Evolutionary conservation across 1,139 yeast genomes (phyloP).

Genomic region (Entelexis sorbosivorans): DNA sequence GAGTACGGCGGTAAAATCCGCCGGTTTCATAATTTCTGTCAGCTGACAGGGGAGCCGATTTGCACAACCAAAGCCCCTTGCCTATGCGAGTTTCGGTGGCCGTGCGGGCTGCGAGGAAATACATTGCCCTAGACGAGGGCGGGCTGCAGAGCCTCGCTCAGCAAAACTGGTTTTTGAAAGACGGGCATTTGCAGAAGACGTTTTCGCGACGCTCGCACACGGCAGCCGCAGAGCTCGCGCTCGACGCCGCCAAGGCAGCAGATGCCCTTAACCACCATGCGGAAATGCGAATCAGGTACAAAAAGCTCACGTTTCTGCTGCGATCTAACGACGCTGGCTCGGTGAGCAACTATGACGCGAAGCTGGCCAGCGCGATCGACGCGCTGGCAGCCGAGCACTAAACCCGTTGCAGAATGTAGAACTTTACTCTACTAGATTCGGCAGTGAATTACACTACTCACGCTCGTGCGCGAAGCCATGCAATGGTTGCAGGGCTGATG

Average conservation of each 20-base stretch:
- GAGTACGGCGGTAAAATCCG: no score
- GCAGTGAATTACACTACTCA: no score
- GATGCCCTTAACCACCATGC: conserved; percentile 23
- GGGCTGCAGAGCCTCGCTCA: conserved; percentile 7
- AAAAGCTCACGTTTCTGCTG: conserved; percentile 18
- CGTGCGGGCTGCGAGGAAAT: not conserved
- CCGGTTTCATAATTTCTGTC: not conserved
- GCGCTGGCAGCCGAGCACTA: not conserved
- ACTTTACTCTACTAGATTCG: no score
- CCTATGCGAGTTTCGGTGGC: not conserved
- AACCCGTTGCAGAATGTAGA: no score
- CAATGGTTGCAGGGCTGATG: no score
- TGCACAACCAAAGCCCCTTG: not conserved
- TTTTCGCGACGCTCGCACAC: conserved; percentile 21
- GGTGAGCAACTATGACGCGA: conserved; percentile 19
- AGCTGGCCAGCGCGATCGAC: conserved; percentile 21
- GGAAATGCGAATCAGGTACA: conserved; percentile 19
- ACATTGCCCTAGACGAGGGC: conserved; percentile 1
- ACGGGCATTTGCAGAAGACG: conserved; percentile 14
- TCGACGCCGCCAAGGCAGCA: conserved; percentile 18
- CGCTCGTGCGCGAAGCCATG: no score
- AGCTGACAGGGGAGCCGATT: not conserved
- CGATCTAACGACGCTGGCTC: conserved; percentile 20
- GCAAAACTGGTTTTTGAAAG: conserved; percentile 12
- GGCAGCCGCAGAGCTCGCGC: conserved; percentile 21